A percentile compares a stretch with the other conserved stretches of the same genome.
Conservation (phyloP, 176 grass and related monocot genomes). For the Poa annua region DNA sequence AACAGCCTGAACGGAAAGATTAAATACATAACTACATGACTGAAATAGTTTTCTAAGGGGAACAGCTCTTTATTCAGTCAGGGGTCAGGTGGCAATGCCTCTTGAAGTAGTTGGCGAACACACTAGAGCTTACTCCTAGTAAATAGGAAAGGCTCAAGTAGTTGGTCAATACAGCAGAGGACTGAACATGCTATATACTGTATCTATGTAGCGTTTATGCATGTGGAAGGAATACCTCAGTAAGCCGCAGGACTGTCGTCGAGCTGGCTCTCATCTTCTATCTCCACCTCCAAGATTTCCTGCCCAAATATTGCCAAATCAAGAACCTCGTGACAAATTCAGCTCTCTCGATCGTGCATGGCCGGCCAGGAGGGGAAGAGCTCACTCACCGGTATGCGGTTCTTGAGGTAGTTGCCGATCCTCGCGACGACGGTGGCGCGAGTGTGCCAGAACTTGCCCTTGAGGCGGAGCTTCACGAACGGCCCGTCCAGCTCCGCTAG, state of each 20-base stretch:
- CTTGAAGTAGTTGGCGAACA: background rate
- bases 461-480: slow-evolving; percentile 85
- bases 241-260: slow-evolving; percentile 86
- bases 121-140: background rate
- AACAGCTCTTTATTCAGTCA: background rate
- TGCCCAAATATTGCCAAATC: slow-evolving; percentile 22
- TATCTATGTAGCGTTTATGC: background rate
- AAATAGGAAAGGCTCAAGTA: background rate
- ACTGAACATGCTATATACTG: background rate
- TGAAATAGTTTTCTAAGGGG: background rate
- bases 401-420: slow-evolving; percentile 94
- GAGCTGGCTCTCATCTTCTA: slow-evolving; percentile 88
- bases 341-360: background rate
- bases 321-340: background rate
- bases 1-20: background rate
- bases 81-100: background rate
- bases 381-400: slow-evolving; percentile 86
- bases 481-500: slow-evolving; percentile 91
- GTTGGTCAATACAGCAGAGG: background rate
- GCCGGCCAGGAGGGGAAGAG: background rate
- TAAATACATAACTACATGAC: background rate
- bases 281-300: slow-evolving; percentile 95
- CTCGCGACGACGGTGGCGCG: slow-evolving; percentile 66
- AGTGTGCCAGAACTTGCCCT: slow-evolving; percentile 88
- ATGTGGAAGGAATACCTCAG: slow-evolving; percentile 42